These are phyloP conservation scores for Xerocomus subilludens DNA, from an alignment of 1,284 basidiomycete genomes.

Conservation along the genomic window DNA sequence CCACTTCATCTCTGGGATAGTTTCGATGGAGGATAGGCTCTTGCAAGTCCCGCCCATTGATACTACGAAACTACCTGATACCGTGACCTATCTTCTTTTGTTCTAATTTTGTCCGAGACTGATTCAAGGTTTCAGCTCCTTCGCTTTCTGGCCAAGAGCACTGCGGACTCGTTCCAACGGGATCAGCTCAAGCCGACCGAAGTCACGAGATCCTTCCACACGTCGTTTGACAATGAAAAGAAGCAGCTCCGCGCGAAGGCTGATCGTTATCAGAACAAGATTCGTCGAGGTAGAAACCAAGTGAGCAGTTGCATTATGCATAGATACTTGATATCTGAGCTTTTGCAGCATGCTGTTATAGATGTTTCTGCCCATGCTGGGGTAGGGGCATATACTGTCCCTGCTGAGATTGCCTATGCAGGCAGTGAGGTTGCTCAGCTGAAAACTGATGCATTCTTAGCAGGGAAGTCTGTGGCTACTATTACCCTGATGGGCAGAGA, in stretches of 20 bases:
- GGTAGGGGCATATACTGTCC: conserved; percentile 38
- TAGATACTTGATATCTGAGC: conserved; percentile 6
- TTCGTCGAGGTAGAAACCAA: conserved; percentile 52
- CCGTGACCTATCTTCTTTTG: conserved; percentile 47
- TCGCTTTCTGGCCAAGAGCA: conserved; percentile 61
- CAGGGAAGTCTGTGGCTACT: conserved; percentile 49
- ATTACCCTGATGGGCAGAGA: conserved; percentile 63
- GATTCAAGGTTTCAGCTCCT: conserved; percentile 47
- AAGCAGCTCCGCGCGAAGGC: conserved; percentile 50
- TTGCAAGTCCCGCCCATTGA: conserved; percentile 56
- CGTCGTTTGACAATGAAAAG: conserved; percentile 42
- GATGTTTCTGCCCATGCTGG: conserved; percentile 33
- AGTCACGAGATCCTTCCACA: conserved; percentile 56
- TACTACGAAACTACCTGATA: conserved; percentile 52
- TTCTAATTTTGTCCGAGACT: not conserved
- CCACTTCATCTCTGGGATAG: conserved; percentile 53
- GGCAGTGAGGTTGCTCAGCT: conserved; percentile 28
- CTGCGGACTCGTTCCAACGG: conserved; percentile 61
- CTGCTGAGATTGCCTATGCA: conserved; percentile 29
- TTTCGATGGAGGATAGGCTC: conserved; percentile 41
- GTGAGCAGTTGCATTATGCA: conserved; percentile 38
- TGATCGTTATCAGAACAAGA: conserved; percentile 58
- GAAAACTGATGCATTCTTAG: conserved; percentile 31
- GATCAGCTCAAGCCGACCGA: conserved; percentile 60
- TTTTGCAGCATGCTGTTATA: conserved; percentile 34